Conservation (phyloP, 495 filamentous ascomycete genomes). For the Aspergillus baeticus region DNA sequence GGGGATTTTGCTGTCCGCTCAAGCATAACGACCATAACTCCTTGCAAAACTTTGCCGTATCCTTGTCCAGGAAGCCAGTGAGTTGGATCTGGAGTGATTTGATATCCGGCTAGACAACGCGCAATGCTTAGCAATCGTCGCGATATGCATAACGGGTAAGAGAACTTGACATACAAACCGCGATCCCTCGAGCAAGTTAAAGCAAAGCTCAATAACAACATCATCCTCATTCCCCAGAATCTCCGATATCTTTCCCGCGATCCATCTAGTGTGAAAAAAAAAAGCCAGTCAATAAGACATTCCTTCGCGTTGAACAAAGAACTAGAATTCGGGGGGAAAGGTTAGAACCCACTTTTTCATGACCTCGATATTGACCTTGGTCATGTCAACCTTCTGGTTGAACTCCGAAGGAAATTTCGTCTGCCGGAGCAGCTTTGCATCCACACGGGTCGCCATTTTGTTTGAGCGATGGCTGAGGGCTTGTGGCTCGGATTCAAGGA, state of each 20-base stretch:
- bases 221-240: conserved; percentile 92
- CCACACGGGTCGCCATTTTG: conserved; percentile 72
- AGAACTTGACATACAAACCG: conserved; percentile 63
- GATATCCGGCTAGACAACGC: conserved; percentile 76
- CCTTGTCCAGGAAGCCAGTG: conserved; percentile 92
- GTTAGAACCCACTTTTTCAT: conserved; percentile 79
- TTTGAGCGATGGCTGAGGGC: neutral
- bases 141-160: neutral
- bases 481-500: no score
- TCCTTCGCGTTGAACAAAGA: neutral
- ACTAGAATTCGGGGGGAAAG: neutral
- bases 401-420: conserved; percentile 96
- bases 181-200: conserved; percentile 78
- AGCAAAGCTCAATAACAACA: conserved; percentile 89
- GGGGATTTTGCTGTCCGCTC: conserved; percentile 82
- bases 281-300: conserved; percentile 8
- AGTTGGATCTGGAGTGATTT: conserved; percentile 91
- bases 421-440: conserved; percentile 80
- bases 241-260: conserved; percentile 78
- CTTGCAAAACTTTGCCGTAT: conserved; percentile 87
- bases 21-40: conserved; percentile 89
- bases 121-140: conserved; percentile 3
- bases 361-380: conserved; percentile 93
- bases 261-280: conserved; percentile 65
- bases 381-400: conserved; percentile 92